These are phyloP conservation scores for Akebia trifoliata DNA, from an alignment of 164 flowering plant genomes.

Conservation along the genomic window DNA sequence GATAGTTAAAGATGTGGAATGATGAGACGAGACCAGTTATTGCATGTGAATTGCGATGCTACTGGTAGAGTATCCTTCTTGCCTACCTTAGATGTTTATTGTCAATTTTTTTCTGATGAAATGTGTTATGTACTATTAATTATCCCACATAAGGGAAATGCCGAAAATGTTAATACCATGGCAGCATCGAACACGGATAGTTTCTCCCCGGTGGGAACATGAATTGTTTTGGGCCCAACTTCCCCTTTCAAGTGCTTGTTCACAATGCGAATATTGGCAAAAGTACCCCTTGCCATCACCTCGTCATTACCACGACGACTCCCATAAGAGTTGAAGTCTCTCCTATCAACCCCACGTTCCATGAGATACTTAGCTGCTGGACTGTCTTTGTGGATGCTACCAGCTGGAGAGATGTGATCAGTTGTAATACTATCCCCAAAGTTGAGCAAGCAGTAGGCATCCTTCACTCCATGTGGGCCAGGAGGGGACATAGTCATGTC, in stretches of 20 bases:
- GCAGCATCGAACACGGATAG: slow-evolving; percentile 64
- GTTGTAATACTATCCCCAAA: slow-evolving; percentile 82
- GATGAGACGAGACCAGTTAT: background rate
- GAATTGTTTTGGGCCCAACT: slow-evolving; percentile 71
- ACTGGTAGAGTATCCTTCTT: background rate
- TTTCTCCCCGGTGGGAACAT: slow-evolving; percentile 62
- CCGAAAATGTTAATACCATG: slow-evolving; percentile 29
- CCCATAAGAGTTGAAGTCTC: slow-evolving; percentile 70
- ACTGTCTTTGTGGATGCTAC: slow-evolving; percentile 78
- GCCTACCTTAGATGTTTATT: background rate
- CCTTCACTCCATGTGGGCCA: slow-evolving; percentile 60
- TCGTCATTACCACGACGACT: slow-evolving; percentile 81
- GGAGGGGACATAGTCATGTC: slow-evolving; percentile 63
- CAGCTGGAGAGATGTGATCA: slow-evolving; percentile 81
- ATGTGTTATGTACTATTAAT: background rate
- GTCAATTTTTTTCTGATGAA: background rate
- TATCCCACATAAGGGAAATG: background rate
- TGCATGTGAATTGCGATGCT: background rate
- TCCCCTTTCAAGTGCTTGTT: slow-evolving; percentile 66
- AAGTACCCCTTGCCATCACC: slow-evolving; percentile 69
- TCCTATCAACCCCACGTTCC: slow-evolving; percentile 65
- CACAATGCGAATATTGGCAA: slow-evolving; percentile 65
- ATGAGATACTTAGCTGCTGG: slow-evolving; percentile 66
- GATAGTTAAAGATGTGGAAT: too few species aligned
- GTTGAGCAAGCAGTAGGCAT: slow-evolving; percentile 67